Base-by-base conservation (phyloP, 176 grass and related monocot species). In the Dactylis glomerata region DNA sequence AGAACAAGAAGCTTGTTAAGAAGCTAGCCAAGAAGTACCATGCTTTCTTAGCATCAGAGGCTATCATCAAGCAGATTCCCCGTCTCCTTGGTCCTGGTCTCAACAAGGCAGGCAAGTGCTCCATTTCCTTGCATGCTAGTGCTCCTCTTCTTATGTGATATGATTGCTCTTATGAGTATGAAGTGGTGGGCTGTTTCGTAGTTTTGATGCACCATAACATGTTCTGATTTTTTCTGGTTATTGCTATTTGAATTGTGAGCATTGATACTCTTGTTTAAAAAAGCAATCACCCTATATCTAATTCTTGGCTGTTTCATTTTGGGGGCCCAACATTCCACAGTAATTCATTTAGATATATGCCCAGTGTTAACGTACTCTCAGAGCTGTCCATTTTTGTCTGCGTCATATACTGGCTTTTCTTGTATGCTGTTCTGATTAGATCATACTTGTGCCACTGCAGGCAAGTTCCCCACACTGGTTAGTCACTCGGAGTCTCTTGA, bases 1-100 rank as follows among this genome's bases (percentile, higher is more conserved):
- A 98, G 86, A 98, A 95, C 67, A 98, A 97, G 92, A 97, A 97
- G 80, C 91, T 97, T 56, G 95, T 97, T 2, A 97, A 95, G 88
- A 97, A 85, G 71, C 91, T 97, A 74, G 95, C 95, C 38, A 95
- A 98, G 89, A 98, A 98, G 68, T 98, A 95, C 66, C 95, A 98
- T 70, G 91, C 95, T 82, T 98, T 98, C 85, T 65, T 98, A 49
- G 95, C 95, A 46, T 98, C 92, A n/a, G 95, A 98, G 68, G 92
- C 95, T 45, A 91, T 93, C 80, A 95, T 98, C 79, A 98, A 98
- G 75, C 95, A 98, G 89, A 98, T 98, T 34, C 95, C 95, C 26
- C 92, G 92, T 92, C 95, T 98, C 68, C 92, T 98, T 55, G 95
- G 95, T 8, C 95, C 95, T 75, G 95, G 95, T 88, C 95, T 97